Evolutionary conservation across 1,284 basidiomycete genomes (phyloP), one percentile per base, ranked within the genome.

Genomic region (Schizophyllum amplum): DNA sequence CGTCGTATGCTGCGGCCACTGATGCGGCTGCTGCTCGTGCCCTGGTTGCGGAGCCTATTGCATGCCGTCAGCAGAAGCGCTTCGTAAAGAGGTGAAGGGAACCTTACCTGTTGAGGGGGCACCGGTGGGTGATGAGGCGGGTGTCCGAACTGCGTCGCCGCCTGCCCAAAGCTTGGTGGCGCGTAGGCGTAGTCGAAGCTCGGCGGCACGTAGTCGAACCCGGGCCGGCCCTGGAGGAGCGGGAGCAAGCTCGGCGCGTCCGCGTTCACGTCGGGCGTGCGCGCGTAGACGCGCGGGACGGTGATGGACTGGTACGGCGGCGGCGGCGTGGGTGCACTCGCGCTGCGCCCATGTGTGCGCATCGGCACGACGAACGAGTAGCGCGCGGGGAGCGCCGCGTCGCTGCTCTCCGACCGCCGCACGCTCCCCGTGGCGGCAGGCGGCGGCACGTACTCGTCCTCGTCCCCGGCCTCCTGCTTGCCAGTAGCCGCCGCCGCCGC

Each of bases 301-400:
- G 79, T 78, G 64, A 87, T 84, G 4, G 78, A 73, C 69, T 86
- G 84, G 63, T 72, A 82, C 50, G 71, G 73, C 22, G 78, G 83
- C 22, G 78, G 83, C 60, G 76, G 83, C 60, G 73, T 84, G 59
- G 76, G 80, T 58, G 68, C 78, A 63, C 76, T 86, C 56, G 69
- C 73, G 4, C 79, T 81, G 24, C 81, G 80, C 47, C 76, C 74
- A 57, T 79, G 50, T 20, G n/a, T 33, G 56, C 47, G 52, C 23
- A 22, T 50, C 51, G 5, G 58, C 26, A 4, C 48, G 50, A 5
- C 58, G 60, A 24, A 60, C 26, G 22, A 60, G 42, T 13, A 60
- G 57, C 42, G 61, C 59, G 26, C 55, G 24, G 47, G 51, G 51
- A 48, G 54, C 57, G 23, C 47, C 23, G 48, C 17, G 52, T 53